A percentile compares a stretch with the other conserved stretches of the same genome.
These are phyloP conservation scores for Physcomitrium patens DNA, from an alignment of 225 moss, liverwort and hornwort species.

Conservation along the genomic window DNA sequence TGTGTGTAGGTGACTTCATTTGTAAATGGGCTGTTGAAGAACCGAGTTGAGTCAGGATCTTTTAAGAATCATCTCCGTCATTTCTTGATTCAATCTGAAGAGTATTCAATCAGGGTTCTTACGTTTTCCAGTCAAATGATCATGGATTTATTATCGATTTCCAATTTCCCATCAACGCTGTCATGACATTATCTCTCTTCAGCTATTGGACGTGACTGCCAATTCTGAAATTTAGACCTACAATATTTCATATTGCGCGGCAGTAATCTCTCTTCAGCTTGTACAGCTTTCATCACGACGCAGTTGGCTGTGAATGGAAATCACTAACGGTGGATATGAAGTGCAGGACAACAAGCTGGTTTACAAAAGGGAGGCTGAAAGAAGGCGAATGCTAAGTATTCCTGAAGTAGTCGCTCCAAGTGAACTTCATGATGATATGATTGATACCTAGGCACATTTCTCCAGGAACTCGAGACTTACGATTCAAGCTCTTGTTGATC, in stretches of 20 bases:
- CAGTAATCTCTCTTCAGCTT: not conserved
- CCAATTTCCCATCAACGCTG: not conserved
- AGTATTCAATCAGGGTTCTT: constrained; percentile 76
- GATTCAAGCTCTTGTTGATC: constrained; percentile 38
- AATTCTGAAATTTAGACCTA: not conserved
- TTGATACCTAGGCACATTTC: constrained; percentile 41
- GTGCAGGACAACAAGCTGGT: constrained; percentile 87
- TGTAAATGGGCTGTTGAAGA: constrained; percentile 81
- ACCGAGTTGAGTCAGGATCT: constrained; percentile 65
- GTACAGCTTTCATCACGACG: not conserved
- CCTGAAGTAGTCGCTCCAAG: constrained; percentile 87
- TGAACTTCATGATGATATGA: constrained; percentile 92
- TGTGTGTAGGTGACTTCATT: constrained; percentile 74
- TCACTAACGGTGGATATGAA: not conserved
- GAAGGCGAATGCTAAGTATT: constrained; percentile 85
- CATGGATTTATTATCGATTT: not conserved
- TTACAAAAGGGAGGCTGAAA: constrained; percentile 80
- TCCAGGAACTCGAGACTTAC: not conserved
- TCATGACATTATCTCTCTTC: not conserved
- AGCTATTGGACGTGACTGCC: not conserved
- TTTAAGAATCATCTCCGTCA: constrained; percentile 91
- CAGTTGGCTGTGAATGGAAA: not conserved
- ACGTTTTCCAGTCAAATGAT: not conserved
- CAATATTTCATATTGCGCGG: not conserved
- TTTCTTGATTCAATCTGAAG: constrained; percentile 81